Percentiles rank a stretch among this genome's conserved stretches.
Evolutionary conservation across 2,329 filamentous ascomycete species (phyloP).

Genomic region (Dactylellina sp.): DNA sequence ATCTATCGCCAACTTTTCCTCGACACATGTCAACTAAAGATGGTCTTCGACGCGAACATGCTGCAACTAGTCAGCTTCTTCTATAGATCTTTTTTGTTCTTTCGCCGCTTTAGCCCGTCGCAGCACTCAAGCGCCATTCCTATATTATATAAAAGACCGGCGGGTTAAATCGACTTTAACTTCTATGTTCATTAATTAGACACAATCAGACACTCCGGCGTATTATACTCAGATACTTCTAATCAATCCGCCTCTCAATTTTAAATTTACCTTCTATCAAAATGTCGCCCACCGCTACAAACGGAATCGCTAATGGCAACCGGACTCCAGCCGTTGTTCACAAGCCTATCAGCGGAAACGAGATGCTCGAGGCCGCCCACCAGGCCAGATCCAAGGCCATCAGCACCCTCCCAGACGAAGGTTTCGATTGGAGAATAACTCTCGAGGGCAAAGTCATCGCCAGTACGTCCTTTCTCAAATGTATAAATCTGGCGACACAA

Average conservation of each 20-base stretch:
- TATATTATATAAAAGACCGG: constrained; percentile 1
- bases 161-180: neutral
- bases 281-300: constrained; percentile 48
- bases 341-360: constrained; percentile 34
- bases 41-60: constrained; percentile 20
- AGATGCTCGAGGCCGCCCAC: constrained; percentile 43
- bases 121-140: neutral
- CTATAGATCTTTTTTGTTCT: neutral
- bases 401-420: constrained; percentile 62
- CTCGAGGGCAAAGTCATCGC: constrained; percentile 64
- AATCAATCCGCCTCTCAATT: constrained; percentile 3
- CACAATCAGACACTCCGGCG: neutral
- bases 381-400: constrained; percentile 40
- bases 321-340: neutral
- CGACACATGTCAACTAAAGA: neutral
- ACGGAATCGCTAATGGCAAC: constrained; percentile 34
- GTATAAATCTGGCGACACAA: too few relatives aligned
- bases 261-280: constrained; percentile 3
- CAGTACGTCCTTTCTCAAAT: constrained; percentile 60
- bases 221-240: too few relatives aligned
- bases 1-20: neutral
- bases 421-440: constrained; percentile 63
- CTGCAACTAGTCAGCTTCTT: neutral
- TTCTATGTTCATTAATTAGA: neutral
- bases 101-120: constrained; percentile 9